Percentiles rank a stretch among this genome's conserved stretches.
Conservation (phyloP, 192 early-diverging fungal species). For the Oehlia diaphana region DNA sequence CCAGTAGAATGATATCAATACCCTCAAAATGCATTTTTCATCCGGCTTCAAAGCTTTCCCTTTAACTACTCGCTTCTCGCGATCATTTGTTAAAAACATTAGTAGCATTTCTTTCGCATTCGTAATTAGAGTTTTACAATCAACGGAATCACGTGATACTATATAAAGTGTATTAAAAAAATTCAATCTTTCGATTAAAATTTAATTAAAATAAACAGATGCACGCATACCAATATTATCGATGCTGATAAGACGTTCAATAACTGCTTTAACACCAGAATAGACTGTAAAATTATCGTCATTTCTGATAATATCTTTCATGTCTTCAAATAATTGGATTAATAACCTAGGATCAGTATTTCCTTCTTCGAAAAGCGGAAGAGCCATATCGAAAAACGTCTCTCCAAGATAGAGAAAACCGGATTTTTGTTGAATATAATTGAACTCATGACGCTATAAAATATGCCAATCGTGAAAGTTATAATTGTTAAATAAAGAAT, state of each 20-base stretch:
- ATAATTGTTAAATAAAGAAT: neutral
- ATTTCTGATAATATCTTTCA: conserved; percentile 33
- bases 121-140: conserved; percentile 39
- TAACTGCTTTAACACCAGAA: conserved; percentile 39
- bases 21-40: conserved; percentile 23
- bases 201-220: neutral
- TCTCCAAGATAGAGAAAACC: conserved; percentile 62
- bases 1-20: neutral
- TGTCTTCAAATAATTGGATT: conserved; percentile 51
- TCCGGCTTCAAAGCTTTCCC: conserved; percentile 2
- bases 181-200: neutral
- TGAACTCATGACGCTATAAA: conserved; percentile 43
- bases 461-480: neutral
- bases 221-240: conserved; percentile 49
- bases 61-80: conserved; percentile 21
- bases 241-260: conserved; percentile 40
- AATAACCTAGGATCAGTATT: conserved; percentile 60
- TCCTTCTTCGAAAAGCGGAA: conserved; percentile 61
- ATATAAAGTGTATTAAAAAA: neutral
- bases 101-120: conserved; percentile 62
- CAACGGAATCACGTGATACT: conserved; percentile 33
- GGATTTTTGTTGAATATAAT: conserved; percentile 65
- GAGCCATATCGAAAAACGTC: conserved; percentile 69
- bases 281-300: conserved; percentile 38
- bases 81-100: conserved; percentile 52